phyloP scores from a whole-genome alignment of 495 filamentous ascomycete genomes.

The Pseudevernia furfuracea region DNA sequence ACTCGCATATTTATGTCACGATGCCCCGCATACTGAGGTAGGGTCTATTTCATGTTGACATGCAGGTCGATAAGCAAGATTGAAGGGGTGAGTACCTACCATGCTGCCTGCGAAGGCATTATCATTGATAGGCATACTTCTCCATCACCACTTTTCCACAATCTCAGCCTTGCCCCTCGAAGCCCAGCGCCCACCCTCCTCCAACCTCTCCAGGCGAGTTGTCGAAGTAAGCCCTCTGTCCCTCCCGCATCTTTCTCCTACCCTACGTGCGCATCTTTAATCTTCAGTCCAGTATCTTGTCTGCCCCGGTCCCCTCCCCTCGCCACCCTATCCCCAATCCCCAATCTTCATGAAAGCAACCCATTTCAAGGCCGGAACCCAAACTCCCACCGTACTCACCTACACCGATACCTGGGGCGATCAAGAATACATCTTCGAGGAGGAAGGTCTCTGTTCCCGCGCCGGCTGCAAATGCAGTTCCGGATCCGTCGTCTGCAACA shows the following conservation, averaged over 20 bases:
- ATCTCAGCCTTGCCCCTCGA: not conserved
- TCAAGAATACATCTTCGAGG: not conserved
- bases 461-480: slow-evolving; percentile 3
- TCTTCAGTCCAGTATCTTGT: not conserved
- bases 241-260: not conserved
- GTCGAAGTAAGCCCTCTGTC: not conserved
- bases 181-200: not conserved
- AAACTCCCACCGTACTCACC: not conserved
- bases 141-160: not conserved
- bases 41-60: not conserved
- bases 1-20: not conserved
- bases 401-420: not conserved
- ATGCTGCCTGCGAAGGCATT: not conserved
- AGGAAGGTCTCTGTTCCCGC: slow-evolving; percentile 5
- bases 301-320: not conserved
- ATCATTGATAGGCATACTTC: not conserved
- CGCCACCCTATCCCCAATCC: not conserved
- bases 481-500: not conserved
- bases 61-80: not conserved
- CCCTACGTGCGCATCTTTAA: not conserved
- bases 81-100: not conserved
- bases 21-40: not conserved
- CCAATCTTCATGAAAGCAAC: slow-evolving; percentile 3
- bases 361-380: not conserved
- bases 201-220: not conserved